phyloP scores from a whole-genome alignment of 192 early-diverging fungal genomes.

The Coemansia sp. region DNA sequence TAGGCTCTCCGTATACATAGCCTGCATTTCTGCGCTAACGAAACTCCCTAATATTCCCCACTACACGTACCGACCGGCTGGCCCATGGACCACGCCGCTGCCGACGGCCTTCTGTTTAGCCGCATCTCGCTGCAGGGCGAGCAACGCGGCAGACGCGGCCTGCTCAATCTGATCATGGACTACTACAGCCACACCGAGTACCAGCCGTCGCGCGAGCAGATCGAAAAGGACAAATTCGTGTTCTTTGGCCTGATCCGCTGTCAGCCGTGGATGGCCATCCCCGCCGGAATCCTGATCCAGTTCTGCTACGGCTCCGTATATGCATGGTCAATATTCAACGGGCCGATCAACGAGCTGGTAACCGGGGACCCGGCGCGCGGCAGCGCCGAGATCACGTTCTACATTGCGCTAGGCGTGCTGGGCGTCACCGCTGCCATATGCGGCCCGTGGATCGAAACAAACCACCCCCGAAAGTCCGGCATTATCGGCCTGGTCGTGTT shows the following conservation, averaged over 20 bases:
- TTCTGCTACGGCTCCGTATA: conserved; percentile 63
- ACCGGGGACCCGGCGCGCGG: conserved; percentile 27
- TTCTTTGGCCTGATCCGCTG: conserved; percentile 53
- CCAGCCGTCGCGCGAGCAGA: conserved; percentile 18
- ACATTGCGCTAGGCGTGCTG: conserved; percentile 57
- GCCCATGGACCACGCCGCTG: conserved; percentile 12
- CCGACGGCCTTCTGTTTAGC: conserved; percentile 36
- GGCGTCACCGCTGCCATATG: conserved; percentile 55
- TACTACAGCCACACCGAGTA: conserved; percentile 51
- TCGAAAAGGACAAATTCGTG: conserved; percentile 36
- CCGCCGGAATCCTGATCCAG: conserved; percentile 58
- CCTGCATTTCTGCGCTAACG: not conserved
- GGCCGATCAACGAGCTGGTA: conserved; percentile 53
- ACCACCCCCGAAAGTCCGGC: conserved; percentile 52
- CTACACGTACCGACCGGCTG: too few species aligned
- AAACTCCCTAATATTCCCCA: not conserved
- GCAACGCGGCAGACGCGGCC: conserved; percentile 6
- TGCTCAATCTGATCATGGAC: conserved; percentile 17
- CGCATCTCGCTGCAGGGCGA: conserved; percentile 32
- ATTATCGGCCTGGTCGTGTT: conserved; percentile 51
- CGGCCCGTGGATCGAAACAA: conserved; percentile 61
- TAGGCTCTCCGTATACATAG: not conserved
- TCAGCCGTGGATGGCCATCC: conserved; percentile 56
- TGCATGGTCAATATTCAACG: conserved; percentile 64
- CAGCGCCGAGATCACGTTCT: conserved; percentile 58